Base-by-base conservation (phyloP, 139 green algal species). In the Closterium sp. region DNA sequence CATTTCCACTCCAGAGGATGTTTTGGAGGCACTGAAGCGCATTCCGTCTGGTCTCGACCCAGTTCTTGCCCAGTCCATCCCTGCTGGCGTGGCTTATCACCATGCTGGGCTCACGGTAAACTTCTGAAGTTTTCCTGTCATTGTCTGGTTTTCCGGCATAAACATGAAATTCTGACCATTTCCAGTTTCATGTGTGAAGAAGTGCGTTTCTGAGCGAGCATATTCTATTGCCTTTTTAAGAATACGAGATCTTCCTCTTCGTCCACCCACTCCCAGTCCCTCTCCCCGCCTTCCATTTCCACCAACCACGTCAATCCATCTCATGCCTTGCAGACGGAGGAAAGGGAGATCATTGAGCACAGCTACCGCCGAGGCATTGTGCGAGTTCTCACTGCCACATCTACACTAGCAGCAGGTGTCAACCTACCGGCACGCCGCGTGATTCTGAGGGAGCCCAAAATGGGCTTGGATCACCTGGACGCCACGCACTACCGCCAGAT, bases 331-430 rank as follows among this genome's bases (percentile, higher is more conserved):
- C 88, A 94, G 91, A 38, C 34, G 7, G 94, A 96, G 85, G 95
- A 96, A 91, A 76, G 89, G n/a, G 83, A 95, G 64, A 35, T 98
- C 2, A 96, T 99, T 86, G 98, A 99, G 94, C 9, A 19, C 0
- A 97, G 93, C 2, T 99, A 96, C 93, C 90, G 93, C 28, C 89
- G 34, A 1, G 98, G 97, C 9, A 94, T 95, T 2, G 91, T 99
- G 19, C 96, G 93, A 0, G 97, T 99, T 86, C 94, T 99, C 83
- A 96, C 93, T 86, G 97, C 97, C 31, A 99, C 98, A 4, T 98
- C 97, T 88, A 99, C 98, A 0, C 93, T 99, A 81, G 98, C 97
- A 81, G 90, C 94, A 19, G 94, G 94, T 43, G 94, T 96, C 32
- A 96, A 96, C 93, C 91, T 96, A 16, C 94, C 94, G 21, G 94